These are phyloP conservation scores for Petunia axillaris DNA, from an alignment of 257 asterid species.

Conservation along the genomic window DNA sequence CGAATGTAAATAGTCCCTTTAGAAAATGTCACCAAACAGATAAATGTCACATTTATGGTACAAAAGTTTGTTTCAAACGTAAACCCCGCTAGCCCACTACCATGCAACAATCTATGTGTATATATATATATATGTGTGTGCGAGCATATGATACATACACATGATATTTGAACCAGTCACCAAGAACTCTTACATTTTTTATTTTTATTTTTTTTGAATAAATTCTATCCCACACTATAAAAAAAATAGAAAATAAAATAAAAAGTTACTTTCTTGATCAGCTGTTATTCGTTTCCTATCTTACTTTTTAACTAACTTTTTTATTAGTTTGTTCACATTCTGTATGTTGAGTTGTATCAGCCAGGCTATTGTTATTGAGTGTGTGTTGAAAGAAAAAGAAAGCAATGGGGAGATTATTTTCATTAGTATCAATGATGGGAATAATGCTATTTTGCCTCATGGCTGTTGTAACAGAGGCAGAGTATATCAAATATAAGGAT, in stretches of 20 bases:
- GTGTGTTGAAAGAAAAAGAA: neutral
- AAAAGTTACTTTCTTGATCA: neutral
- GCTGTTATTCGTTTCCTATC: conserved; percentile 5
- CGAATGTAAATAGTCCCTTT: too few species aligned
- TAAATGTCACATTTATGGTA: neutral
- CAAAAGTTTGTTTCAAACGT: neutral
- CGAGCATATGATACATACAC: neutral
- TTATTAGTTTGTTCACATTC: neutral
- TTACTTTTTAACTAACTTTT: neutral
- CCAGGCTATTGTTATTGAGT: neutral
- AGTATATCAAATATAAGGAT: conserved; percentile 9
- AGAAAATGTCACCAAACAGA: neutral
- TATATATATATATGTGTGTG: neutral
- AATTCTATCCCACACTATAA: neutral
- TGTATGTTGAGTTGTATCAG: too few species aligned
- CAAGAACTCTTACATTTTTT: neutral
- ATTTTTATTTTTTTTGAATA: neutral
- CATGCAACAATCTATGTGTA: neutral
- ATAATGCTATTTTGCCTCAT: neutral
- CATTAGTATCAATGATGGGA: neutral
- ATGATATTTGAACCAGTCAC: conserved; percentile 2
- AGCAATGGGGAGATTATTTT: conserved; percentile 5
- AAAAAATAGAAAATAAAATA: neutral
- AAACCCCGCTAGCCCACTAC: neutral
- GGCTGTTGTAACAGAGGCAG: neutral